Evolutionary conservation across 345 rosid genomes (phyloP), one percentile per base, ranked within the genome.

Genomic region (Schrenkiella parvula): DNA sequence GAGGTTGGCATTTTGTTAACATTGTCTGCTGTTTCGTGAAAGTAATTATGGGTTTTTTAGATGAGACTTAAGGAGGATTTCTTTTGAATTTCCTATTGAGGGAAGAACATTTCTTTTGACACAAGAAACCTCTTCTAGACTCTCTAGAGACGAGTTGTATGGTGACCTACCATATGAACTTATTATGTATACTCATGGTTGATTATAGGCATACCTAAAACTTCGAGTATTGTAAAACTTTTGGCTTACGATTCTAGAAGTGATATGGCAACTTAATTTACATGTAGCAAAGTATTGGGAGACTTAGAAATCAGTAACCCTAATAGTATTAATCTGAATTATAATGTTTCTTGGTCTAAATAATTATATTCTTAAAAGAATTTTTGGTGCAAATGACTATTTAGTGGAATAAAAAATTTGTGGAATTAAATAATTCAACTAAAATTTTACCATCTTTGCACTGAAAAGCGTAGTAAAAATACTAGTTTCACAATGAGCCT

Each of bases 181-280:
- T 70, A 48, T 26, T 46, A 28, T 10, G 44, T 52, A 42, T 8
- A 44, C 15, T 47, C 19, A 35, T 71, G 68, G 66, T 17, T 70
- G 38, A 47, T 47, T 47, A 25, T 70, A 58, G 74, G 39, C 66
- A 34, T 34, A 70, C 74, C 57, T 57, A 34, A 6, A 25, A 48
- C 9, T 59, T 58, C n/a, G 37, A 18, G 47, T 23, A 13, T 26
- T 13, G 29, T 6, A 31, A 10, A 26, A 54, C 9, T 52, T 51
- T 6, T 66, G 26, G 11, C 44, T 8, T 28, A 66, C 17, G 2
- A 25, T 11, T 51, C 12, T 8, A n/a, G 22, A 13, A 50, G 21
- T 10, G 50, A 38, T n/a, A n/a, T n/a, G n/a, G n/a, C n/a, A n/a
- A n/a, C n/a, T n/a, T n/a, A n/a, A n/a, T n/a, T n/a, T n/a, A n/a